These are phyloP conservation scores for Mycena sanguinolenta DNA, from an alignment of 768 basidiomycete species.

Conservation along the genomic window DNA sequence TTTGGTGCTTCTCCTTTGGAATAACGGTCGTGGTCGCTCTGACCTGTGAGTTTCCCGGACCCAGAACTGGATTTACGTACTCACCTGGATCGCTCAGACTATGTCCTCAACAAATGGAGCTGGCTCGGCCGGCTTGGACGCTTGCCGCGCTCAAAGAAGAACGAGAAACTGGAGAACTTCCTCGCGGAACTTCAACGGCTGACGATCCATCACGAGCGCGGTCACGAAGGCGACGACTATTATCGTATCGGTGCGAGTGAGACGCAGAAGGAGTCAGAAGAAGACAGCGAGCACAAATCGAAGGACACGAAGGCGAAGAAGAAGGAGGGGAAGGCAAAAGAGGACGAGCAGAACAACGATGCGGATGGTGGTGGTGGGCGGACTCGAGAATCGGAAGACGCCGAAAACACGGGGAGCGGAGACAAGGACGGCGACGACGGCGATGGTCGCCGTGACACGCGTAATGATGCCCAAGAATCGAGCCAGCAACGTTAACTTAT, in stretches of 20 bases:
- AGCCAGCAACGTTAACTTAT: too few species aligned
- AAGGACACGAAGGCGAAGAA: constrained; percentile 19
- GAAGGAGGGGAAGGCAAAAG: constrained; percentile 18
- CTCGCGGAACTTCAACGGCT: constrained; percentile 23
- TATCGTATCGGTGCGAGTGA: constrained; percentile 26
- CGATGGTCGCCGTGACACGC: too few species aligned
- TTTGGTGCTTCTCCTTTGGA: constrained; percentile 30
- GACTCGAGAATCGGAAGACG: background rate
- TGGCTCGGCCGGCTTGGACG: constrained; percentile 26
- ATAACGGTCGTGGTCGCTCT: constrained; percentile 30
- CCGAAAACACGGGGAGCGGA: background rate
- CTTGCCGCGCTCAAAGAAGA: constrained; percentile 24
- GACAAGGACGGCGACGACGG: too few species aligned
- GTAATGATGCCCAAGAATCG: too few species aligned
- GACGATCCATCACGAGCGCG: constrained; percentile 30
- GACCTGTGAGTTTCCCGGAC: constrained; percentile 5
- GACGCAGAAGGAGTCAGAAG: constrained; percentile 26
- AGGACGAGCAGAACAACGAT: background rate
- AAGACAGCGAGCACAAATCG: constrained; percentile 21
- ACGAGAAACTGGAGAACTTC: constrained; percentile 27
- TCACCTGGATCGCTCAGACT: constrained; percentile 7
- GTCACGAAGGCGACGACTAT: constrained; percentile 18
- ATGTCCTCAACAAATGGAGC: constrained; percentile 25
- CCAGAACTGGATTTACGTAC: background rate
- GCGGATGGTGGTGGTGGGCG: background rate